phyloP scores from a whole-genome alignment of 73 alveolate species.

The Paramecium caudatum region DNA sequence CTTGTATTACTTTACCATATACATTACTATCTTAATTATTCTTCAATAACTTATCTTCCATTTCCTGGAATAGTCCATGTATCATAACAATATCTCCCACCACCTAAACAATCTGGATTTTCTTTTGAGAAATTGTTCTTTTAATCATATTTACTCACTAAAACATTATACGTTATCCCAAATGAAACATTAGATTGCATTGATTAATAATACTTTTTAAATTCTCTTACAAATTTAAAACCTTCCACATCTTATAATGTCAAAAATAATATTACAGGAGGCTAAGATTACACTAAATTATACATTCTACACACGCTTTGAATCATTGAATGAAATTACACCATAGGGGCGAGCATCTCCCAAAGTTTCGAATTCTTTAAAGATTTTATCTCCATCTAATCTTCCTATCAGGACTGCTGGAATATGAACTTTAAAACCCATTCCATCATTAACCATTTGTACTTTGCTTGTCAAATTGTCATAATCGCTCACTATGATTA shows the following conservation, averaged over 20 bases:
- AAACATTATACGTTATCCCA: background rate
- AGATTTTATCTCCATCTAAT: background rate
- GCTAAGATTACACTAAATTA: background rate
- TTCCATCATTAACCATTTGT: conserved; percentile 37
- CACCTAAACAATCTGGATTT: background rate
- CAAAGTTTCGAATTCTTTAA: background rate
- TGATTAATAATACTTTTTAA: background rate
- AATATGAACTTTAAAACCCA: conserved; percentile 49
- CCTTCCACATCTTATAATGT: background rate
- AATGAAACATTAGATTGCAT: background rate
- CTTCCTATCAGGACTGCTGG: conserved; percentile 5
- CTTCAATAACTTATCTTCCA: background rate
- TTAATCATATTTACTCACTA: background rate
- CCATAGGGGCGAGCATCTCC: background rate
- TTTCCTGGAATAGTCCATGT: background rate
- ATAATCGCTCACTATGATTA: background rate
- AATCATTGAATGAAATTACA: conserved; percentile 17
- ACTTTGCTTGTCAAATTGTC: background rate
- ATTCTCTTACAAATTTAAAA: conserved; percentile 34
- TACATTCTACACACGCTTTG: conserved; percentile 2
- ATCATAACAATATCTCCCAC: conserved; percentile 43
- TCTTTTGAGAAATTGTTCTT: background rate
- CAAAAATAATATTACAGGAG: background rate
- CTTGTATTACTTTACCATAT: background rate
- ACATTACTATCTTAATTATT: conserved; percentile 8